Conservation (phyloP, 768 basidiomycete genomes). For the Suillus alpinus region DNA sequence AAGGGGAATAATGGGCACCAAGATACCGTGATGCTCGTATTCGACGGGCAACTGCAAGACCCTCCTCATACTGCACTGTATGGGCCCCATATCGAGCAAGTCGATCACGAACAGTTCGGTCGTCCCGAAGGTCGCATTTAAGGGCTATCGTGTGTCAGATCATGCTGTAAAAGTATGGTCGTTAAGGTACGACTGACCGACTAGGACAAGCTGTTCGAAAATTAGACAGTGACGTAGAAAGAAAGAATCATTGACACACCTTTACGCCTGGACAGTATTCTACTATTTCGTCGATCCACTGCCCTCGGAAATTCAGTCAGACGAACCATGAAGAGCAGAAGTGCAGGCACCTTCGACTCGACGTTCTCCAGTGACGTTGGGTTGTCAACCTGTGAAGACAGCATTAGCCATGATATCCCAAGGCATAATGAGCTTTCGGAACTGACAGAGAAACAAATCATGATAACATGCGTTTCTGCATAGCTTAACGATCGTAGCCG, state of each 20-base stretch:
- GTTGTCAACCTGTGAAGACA: constrained; percentile 70
- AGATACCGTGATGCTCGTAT: constrained; percentile 93
- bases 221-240: constrained; percentile 8
- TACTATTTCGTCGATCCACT: constrained; percentile 94
- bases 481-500: constrained; percentile 91
- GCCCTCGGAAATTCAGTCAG: constrained; percentile 2
- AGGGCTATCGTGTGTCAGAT: constrained; percentile 52
- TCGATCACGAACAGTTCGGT: constrained; percentile 65
- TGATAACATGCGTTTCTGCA: constrained; percentile 93
- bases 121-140: constrained; percentile 95
- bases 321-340: not conserved
- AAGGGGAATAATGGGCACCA: constrained; percentile 48
- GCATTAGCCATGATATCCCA: not conserved
- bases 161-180: not conserved
- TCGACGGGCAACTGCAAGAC: constrained; percentile 80
- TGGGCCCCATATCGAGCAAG: constrained; percentile 67
- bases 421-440: not conserved
- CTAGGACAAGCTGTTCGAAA: constrained; percentile 67
- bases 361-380: constrained; percentile 95
- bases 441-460: constrained; percentile 92
- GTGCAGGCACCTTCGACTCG: constrained; percentile 75
- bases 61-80: constrained; percentile 90
- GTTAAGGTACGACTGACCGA: constrained; percentile 55
- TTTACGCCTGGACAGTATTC: constrained; percentile 96
- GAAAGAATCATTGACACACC: constrained; percentile 39